Evolutionary conservation across 2,329 filamentous ascomycete genomes (phyloP), one percentile per base, ranked within the genome.

Genomic region (Diaporthe citriasiana): DNA sequence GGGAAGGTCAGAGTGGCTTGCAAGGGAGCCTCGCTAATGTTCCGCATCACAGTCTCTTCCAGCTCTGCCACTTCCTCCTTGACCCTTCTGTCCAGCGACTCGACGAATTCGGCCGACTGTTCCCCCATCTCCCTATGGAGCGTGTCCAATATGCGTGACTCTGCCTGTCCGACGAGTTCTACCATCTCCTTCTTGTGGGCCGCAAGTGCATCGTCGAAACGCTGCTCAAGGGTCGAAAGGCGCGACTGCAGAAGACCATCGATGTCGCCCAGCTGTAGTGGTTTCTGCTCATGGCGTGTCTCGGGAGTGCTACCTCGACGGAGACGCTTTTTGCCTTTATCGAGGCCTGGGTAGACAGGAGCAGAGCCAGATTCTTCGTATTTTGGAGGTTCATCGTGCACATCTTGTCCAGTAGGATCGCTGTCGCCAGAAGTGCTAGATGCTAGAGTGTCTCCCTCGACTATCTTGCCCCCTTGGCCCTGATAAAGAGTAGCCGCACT

Each of bases 1-100:
- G 72, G 72, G n/a, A 73, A 71, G 17, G 72, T 65, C 38, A 73
- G 53, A 15, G 42, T 73, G 4, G 72, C 72, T 56, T 60, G 55
- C 38, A 73, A 4, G 5, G 72, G 72, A 22, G 55, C 55, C 55
- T 73, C 72, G 42, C 56, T 73, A 40, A 73, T 50, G 35, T 65
- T 70, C 22, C 56, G 72, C 72, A 73, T 73, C 30, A 73, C 65
- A 3, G 42, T 66, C 8, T 73, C 72, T 5, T 73, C 72, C 27
- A 73, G 17, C 47, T 73, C 72, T 1, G 22, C 66, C 47, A 73
- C 25, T 38, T 65, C 72, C 19, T 71, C 66, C 50, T 17, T 42
- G 7, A 73, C 56, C 47, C 35, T 65, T 2, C 15, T 33, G 17
- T 63, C 55, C 3, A 71, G 45, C 13, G 38, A 33, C 35, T 71